A percentile compares a stretch with the other conserved stretches of the same genome.
Evolutionary conservation across 768 basidiomycete species (phyloP).

Genomic region (Boletus barrowsii): DNA sequence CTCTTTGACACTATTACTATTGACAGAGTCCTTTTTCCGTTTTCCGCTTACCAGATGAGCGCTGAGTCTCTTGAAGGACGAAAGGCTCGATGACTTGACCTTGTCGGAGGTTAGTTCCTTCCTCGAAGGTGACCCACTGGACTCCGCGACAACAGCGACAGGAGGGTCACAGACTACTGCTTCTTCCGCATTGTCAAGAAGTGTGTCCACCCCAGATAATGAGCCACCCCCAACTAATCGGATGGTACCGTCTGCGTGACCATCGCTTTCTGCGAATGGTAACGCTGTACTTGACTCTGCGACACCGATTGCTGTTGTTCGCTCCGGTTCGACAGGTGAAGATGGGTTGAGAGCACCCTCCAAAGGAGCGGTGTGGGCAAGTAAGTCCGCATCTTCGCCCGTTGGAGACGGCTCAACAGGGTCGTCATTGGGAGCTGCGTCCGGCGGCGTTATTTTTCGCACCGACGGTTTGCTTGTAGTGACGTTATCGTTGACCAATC

Average conservation of each 20-base stretch:
- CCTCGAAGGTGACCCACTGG: conserved; percentile 22
- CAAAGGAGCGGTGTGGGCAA: conserved; percentile 43
- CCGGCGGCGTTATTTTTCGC: conserved; percentile 10
- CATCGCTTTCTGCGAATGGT: conserved; percentile 15
- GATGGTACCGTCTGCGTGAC: conserved; percentile 43
- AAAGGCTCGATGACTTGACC: conserved; percentile 48
- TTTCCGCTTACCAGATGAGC: conserved; percentile 37
- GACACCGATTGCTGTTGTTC: background rate
- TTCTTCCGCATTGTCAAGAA: conserved; percentile 33
- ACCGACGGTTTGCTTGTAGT: conserved; percentile 12
- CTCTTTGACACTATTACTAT: conserved; percentile 48
- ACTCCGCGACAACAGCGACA: conserved; percentile 35
- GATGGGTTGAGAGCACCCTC: conserved; percentile 32
- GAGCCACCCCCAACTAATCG: conserved; percentile 60
- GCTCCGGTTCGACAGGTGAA: conserved; percentile 13
- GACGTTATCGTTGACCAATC: conserved; percentile 18
- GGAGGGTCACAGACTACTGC: conserved; percentile 36
- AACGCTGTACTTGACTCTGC: conserved; percentile 8
- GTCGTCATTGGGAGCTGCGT: conserved; percentile 12
- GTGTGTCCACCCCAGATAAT: conserved; percentile 27
- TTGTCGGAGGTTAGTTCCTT: conserved; percentile 47
- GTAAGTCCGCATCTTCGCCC: conserved; percentile 43
- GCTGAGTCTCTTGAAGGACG: conserved; percentile 57
- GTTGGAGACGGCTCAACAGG: conserved; percentile 20
- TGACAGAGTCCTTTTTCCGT: conserved; percentile 52